Evolutionary conservation across 306 rosid species (phyloP).

Genomic region (Cicer pinnatifidum): DNA sequence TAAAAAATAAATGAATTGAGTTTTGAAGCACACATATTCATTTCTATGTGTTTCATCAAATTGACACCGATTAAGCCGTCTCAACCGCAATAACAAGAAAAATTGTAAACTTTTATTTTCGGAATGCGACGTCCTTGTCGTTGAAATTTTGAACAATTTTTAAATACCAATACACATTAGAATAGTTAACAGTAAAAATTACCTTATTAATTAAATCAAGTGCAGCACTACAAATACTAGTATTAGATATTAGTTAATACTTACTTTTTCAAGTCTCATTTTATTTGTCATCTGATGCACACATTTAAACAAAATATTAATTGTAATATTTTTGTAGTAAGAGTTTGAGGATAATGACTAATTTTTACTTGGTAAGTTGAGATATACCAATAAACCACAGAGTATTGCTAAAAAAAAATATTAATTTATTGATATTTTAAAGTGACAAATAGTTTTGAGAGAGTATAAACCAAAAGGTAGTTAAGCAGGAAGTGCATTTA

Average conservation of each 20-base stretch:
- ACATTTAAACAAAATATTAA: neutral
- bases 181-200: neutral
- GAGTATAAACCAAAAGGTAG: neutral
- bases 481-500: constrained; percentile 42
- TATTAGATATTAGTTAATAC: neutral
- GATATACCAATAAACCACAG: constrained; percentile 1
- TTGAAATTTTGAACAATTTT: neutral
- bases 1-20: neutral
- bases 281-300: neutral
- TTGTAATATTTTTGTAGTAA: neutral
- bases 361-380: neutral
- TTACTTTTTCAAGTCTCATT: neutral
- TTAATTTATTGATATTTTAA: neutral
- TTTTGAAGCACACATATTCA: neutral
- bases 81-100: neutral
- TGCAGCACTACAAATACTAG: neutral
- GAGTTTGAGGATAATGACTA: neutral
- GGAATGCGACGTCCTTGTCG: neutral
- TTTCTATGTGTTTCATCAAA: neutral
- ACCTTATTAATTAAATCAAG: neutral
- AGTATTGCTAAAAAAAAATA: neutral
- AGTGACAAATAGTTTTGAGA: neutral
- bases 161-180: neutral
- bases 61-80: neutral
- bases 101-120: neutral